Base-by-base conservation (phyloP, 2,329 filamentous ascomycete genomes). In the Uncinocarpus reesii region DNA sequence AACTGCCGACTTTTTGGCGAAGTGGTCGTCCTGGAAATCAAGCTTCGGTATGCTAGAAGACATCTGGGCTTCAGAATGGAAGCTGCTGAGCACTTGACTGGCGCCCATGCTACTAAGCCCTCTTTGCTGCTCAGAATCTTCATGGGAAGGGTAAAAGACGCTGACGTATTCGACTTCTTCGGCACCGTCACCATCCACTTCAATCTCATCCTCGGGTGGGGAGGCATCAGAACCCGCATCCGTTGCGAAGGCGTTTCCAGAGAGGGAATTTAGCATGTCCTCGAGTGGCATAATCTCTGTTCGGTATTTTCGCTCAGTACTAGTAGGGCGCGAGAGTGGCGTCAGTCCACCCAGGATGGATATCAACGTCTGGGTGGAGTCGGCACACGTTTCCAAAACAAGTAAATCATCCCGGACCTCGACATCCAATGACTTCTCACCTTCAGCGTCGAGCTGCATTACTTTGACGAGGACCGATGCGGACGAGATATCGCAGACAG, bases 351-450 rank as follows among this genome's bases (percentile, higher is more conserved):
- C 86, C 13, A 89, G 69, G 35, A 94, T 76, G 1, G 78, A 75
- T 45, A 95, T 83, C 11, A 98, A 74, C 0, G 92, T 98, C 63
- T 95, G 88, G 0, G 88, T 96, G 1, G 92, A 98, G 65, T 98
- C 92, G 24, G 92, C 92, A 59, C 93, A 98, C 1, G 89, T 93
- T 65, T 98, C 92, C 5, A 98, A 70, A 28, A 98, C 82, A 46
- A 98, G 73, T 1, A 98, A 74, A 55, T 94, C 84, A 59, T 95
- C 89, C 52, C 80, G 80, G 40, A 96, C 70, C 54, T 94, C 86
- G 1, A 95, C 74, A 56, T 92, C 83, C 11, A 95, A 66, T 34
- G 79, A 77, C 54, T 81, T 83, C 24, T 80, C 74, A 0, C 74
- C 77, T 29, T 80, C 75, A 1, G 71, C 70, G 2, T 72, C 71